Conservation (phyloP, 2,329 filamentous ascomycete species). For the Claviceps humidiphila region DNA sequence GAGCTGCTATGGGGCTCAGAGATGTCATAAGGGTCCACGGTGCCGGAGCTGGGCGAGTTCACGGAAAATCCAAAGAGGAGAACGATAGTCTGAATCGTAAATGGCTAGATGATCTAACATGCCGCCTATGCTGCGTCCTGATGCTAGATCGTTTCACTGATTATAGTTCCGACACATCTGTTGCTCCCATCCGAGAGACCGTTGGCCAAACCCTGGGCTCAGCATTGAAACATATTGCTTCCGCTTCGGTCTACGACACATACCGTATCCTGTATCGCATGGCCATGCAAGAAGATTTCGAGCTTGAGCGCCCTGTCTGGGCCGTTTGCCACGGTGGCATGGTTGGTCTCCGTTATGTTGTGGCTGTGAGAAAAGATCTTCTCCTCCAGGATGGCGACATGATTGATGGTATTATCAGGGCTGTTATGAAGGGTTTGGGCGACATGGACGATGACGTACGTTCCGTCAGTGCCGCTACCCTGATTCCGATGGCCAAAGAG, state of each 20-base stretch:
- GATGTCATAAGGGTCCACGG: conserved; percentile 91
- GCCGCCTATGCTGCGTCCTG: conserved; percentile 84
- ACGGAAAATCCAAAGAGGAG: conserved; percentile 54
- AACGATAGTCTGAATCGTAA: conserved; percentile 69
- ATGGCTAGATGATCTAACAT: conserved; percentile 93
- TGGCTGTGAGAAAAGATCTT: conserved; percentile 86
- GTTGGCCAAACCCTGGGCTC: conserved; percentile 89
- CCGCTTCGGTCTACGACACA: conserved; percentile 66
- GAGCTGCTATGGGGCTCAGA: conserved; percentile 85
- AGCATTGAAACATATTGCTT: conserved; percentile 69
- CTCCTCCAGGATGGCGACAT: conserved; percentile 71
- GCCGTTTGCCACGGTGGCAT: conserved; percentile 95
- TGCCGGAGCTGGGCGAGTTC: conserved; percentile 66
- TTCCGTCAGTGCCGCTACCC: conserved; percentile 90
- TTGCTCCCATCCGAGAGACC: conserved; percentile 90
- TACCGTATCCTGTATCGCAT: conserved; percentile 78
- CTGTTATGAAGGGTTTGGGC: conserved; percentile 87
- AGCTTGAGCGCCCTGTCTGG: conserved; percentile 66
- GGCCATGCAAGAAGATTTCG: conserved; percentile 79
- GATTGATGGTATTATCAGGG: conserved; percentile 82
- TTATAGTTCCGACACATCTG: conserved; percentile 93
- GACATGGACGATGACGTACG: conserved; percentile 92
- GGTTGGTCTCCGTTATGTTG: conserved; percentile 89
- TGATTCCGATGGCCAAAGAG: conserved; percentile 91
- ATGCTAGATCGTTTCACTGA: conserved; percentile 97